Percentiles rank a stretch among this genome's conserved stretches.
Evolutionary conservation across 768 basidiomycete genomes (phyloP).

Genomic region (Phylloporus sp.): DNA sequence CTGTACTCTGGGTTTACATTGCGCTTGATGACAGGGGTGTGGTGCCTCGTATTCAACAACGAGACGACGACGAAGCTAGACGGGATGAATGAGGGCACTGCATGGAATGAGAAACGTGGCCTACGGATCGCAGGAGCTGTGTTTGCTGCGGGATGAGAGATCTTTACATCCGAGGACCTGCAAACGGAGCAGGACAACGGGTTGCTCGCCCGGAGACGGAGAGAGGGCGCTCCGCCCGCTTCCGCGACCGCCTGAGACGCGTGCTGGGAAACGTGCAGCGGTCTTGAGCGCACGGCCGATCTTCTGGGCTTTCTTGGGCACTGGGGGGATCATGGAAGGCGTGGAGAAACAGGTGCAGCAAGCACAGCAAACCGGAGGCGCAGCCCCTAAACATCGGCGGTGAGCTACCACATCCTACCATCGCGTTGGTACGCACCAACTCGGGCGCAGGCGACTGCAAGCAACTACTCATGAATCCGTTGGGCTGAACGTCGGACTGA

Average conservation of each 20-base stretch:
- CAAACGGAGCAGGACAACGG: constrained; percentile 62
- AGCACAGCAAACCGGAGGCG: constrained; percentile 12
- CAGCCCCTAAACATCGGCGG: constrained; percentile 14
- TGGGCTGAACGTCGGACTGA: too few relatives aligned
- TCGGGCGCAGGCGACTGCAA: too few relatives aligned
- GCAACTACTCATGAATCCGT: too few relatives aligned
- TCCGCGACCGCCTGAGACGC: constrained; percentile 40
- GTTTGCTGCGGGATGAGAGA: constrained; percentile 60
- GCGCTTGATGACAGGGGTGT: constrained; percentile 75
- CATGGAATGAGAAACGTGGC: constrained; percentile 27
- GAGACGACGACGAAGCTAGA: constrained; percentile 63
- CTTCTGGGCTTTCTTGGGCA: constrained; percentile 44
- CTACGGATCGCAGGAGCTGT: constrained; percentile 75
- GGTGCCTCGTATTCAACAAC: constrained; percentile 51
- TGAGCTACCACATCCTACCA: too few relatives aligned
- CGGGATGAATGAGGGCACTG: not conserved
- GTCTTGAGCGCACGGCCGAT: constrained; percentile 58
- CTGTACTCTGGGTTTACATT: constrained; percentile 64
- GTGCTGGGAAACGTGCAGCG: constrained; percentile 52
- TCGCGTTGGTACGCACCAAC: too few relatives aligned
- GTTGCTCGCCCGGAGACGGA: constrained; percentile 58
- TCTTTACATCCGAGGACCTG: constrained; percentile 64
- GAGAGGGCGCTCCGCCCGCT: constrained; percentile 34
- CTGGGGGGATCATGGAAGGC: constrained; percentile 28
- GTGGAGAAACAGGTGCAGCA: not conserved